Evolutionary conservation across 495 filamentous ascomycete species (phyloP).

Genomic region (Tirmania nivea): DNA sequence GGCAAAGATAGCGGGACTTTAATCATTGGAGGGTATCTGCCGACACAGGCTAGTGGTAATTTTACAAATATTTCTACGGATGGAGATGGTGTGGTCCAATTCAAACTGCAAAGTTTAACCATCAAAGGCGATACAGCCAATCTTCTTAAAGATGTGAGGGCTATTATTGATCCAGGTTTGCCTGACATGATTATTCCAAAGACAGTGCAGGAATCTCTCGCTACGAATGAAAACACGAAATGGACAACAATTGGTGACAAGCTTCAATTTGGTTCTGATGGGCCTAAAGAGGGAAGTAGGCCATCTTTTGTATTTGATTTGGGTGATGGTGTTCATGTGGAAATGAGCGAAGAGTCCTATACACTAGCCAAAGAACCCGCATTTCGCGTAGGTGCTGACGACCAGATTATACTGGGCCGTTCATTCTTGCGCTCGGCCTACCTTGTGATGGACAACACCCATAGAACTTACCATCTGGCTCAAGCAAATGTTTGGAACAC

Average conservation of each 20-base stretch:
- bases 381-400: not conserved
- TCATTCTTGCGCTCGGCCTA: not conserved
- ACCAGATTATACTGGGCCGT: not conserved
- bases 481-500: not conserved
- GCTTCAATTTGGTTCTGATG: not conserved
- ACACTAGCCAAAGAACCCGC: not conserved
- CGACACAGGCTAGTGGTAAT: not conserved
- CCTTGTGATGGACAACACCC: not conserved
- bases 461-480: not conserved
- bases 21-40: not conserved
- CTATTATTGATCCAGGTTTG: not conserved
- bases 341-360: not conserved
- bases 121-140: not conserved
- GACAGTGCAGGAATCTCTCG: not conserved
- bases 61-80: not conserved
- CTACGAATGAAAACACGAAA: not conserved
- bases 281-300: not conserved
- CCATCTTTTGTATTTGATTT: not conserved
- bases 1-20: not conserved
- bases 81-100: not conserved
- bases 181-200: not conserved
- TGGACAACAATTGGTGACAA: not conserved
- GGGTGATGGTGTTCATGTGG: not conserved
- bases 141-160: not conserved
- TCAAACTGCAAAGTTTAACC: not conserved